Evolutionary conservation across 768 basidiomycete genomes (phyloP).

Genomic region (Tylopilus vinaceipallidus): DNA sequence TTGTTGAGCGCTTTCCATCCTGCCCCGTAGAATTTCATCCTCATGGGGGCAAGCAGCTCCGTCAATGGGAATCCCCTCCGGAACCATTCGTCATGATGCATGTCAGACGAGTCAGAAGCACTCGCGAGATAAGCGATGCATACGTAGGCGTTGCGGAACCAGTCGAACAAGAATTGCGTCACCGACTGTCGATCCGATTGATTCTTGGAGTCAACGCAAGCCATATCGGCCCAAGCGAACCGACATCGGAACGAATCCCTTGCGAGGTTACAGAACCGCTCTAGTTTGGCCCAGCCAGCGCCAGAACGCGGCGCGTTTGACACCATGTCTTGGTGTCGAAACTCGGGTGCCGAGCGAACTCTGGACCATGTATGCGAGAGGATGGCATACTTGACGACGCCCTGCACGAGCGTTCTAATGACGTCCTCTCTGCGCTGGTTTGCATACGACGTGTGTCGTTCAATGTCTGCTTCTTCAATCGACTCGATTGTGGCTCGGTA

Average conservation of each 20-base stretch:
- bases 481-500: slow-evolving; percentile 12
- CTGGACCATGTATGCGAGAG: slow-evolving; percentile 13
- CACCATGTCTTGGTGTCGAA: slow-evolving; percentile 7
- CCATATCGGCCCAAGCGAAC: slow-evolving; percentile 20
- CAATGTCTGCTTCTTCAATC: slow-evolving; percentile 21
- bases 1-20: slow-evolving; percentile 18
- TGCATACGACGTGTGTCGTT: slow-evolving; percentile 20
- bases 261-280: slow-evolving; percentile 9
- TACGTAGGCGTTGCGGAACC: slow-evolving; percentile 24
- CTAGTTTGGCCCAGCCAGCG: slow-evolving; percentile 16
- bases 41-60: slow-evolving; percentile 19
- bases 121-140: slow-evolving; percentile 18
- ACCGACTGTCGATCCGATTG: background rate
- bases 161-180: slow-evolving; percentile 8
- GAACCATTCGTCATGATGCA: slow-evolving; percentile 17
- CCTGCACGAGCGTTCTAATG: slow-evolving; percentile 19
- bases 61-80: slow-evolving; percentile 12
- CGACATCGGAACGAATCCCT: slow-evolving; percentile 12
- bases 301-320: background rate
- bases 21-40: slow-evolving; percentile 23
- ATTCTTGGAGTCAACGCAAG: slow-evolving; percentile 8
- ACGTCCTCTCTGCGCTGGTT: slow-evolving; percentile 25
- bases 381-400: slow-evolving; percentile 22
- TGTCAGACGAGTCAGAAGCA: slow-evolving; percentile 1
- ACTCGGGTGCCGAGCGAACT: background rate